A percentile compares a stretch with the other conserved stretches of the same genome.
These are phyloP conservation scores for Zoysia pacifica DNA, from an alignment of 176 grass and related monocot species.

Conservation along the genomic window DNA sequence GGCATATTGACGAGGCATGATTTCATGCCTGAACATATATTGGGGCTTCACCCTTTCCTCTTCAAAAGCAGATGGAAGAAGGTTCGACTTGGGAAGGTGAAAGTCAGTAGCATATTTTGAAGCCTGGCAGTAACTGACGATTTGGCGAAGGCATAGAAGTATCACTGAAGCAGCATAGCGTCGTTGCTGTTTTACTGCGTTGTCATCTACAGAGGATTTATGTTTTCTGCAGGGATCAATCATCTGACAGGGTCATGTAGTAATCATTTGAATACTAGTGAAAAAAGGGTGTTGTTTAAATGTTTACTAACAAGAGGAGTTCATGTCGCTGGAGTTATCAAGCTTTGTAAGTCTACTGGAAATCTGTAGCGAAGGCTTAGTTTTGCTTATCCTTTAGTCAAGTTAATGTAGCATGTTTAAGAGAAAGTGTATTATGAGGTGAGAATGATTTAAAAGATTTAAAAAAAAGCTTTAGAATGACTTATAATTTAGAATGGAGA, in stretches of 20 bases:
- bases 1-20: slow-evolving; percentile 89
- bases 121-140: not conserved
- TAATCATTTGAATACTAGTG: not conserved
- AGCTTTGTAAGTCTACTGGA: too few relatives aligned
- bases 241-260: not conserved
- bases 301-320: too few relatives aligned
- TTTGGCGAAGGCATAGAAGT: slow-evolving; percentile 4
- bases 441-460: too few relatives aligned
- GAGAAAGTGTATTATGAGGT: too few relatives aligned
- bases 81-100: slow-evolving; percentile 65
- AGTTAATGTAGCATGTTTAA: too few relatives aligned
- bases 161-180: not conserved
- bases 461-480: too few relatives aligned
- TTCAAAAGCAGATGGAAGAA: slow-evolving; percentile 75
- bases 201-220: not conserved
- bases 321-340: too few relatives aligned
- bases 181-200: not conserved
- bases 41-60: slow-evolving; percentile 75
- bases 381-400: too few relatives aligned
- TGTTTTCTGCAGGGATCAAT: not conserved
- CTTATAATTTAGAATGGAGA: too few relatives aligned
- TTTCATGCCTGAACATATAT: slow-evolving; percentile 87
- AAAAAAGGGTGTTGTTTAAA: too few relatives aligned
- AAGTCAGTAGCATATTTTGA: slow-evolving; percentile 48
- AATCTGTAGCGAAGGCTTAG: too few relatives aligned